phyloP scores from a whole-genome alignment of 83 land plant genomes.

The Larix sibirica region DNA sequence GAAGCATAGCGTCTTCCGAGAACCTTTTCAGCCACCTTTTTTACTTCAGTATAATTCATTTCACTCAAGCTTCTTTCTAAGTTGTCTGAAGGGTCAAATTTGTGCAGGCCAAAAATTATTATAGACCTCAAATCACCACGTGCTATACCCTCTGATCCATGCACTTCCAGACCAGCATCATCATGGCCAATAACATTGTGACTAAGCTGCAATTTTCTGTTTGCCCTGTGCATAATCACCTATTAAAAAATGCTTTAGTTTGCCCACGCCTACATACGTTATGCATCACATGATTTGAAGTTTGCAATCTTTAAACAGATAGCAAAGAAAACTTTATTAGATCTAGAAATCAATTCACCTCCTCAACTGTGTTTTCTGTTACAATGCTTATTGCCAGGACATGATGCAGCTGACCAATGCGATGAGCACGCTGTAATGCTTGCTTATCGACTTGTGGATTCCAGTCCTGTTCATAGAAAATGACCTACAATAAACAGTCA shows the following conservation, averaged over 20 bases:
- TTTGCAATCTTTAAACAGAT: not conserved
- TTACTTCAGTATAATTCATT: conserved; percentile 24
- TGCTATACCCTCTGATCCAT: conserved; percentile 23
- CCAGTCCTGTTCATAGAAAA: conserved; percentile 98
- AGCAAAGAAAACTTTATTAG: not conserved
- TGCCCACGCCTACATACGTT: not conserved
- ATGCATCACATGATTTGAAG: not conserved
- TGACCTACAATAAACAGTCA: conserved; percentile 52
- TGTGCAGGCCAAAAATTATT: conserved; percentile 71
- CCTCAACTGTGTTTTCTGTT: conserved; percentile 68
- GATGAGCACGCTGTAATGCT: conserved; percentile 91
- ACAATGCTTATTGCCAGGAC: conserved; percentile 83
- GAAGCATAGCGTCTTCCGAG: conserved; percentile 39
- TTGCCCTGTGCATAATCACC: conserved; percentile 90
- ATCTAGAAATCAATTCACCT: conserved; percentile 45
- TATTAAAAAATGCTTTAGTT: conserved; percentile 15
- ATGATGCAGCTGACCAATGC: conserved; percentile 84
- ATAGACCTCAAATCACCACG: conserved; percentile 63
- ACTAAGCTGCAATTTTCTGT: conserved; percentile 77
- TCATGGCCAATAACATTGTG: conserved; percentile 69
- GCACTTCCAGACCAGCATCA: conserved; percentile 18
- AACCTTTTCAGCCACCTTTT: conserved; percentile 46
- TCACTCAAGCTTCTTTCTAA: conserved; percentile 20
- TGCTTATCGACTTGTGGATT: conserved; percentile 97
- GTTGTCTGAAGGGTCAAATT: conserved; percentile 48